Percentiles rank a stretch among this genome's conserved stretches.
Conservation (phyloP, 1,284 basidiomycete genomes). For the Cryptococcus amylolentus region DNA sequence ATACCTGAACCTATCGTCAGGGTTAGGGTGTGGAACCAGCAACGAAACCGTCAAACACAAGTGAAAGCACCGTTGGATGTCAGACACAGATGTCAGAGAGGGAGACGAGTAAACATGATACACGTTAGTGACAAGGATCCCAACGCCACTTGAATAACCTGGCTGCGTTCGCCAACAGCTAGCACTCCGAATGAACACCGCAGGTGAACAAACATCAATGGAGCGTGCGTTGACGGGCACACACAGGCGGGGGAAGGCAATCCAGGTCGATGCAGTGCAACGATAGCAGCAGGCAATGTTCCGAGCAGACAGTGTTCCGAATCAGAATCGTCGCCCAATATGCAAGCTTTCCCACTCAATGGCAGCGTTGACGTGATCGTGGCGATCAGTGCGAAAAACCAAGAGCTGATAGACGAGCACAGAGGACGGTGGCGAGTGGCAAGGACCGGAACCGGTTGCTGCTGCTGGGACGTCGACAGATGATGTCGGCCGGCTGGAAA, state of each 20-base stretch:
- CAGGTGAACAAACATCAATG: not conserved
- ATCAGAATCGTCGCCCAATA: not conserved
- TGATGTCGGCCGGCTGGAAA: too few relatives aligned
- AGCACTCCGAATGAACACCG: slow-evolving; percentile 7
- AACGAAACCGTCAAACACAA: not conserved
- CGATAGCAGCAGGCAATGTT: too few relatives aligned
- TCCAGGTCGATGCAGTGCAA: not conserved
- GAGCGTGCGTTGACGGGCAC: slow-evolving; percentile 8
- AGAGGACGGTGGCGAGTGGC: slow-evolving; percentile 1
- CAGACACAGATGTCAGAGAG: not conserved
- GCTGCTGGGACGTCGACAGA: not conserved
- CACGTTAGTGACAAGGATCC: slow-evolving; percentile 14
- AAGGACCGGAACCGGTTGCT: not conserved
- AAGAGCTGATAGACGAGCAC: slow-evolving; percentile 2
- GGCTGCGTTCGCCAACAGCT: slow-evolving; percentile 16
- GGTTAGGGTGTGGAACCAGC: not conserved
- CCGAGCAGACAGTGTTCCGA: not conserved
- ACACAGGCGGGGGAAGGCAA: slow-evolving; percentile 25
- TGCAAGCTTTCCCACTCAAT: slow-evolving; percentile 6
- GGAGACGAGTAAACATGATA: not conserved
- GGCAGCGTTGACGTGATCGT: slow-evolving; percentile 1
- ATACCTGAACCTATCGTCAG: slow-evolving; percentile 7
- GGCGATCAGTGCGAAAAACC: not conserved
- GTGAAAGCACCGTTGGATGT: not conserved
- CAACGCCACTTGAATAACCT: slow-evolving; percentile 31